Conservation (phyloP, 2,329 filamentous ascomycete genomes). For the Ilyonectria robusta region DNA sequence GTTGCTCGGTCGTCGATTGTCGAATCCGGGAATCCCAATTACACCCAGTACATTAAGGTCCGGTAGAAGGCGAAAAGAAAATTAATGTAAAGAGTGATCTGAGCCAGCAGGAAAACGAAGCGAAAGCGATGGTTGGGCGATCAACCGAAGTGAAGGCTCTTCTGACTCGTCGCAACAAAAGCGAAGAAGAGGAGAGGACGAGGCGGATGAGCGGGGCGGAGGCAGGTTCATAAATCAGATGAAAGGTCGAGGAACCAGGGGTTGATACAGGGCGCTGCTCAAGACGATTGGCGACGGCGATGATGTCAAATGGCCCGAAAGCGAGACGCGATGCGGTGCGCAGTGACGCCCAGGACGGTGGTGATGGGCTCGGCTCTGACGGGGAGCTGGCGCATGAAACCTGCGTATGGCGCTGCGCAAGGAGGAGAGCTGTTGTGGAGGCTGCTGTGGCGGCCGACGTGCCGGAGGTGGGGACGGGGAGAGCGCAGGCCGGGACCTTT, state of each 20-base stretch:
- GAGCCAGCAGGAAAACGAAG: conserved; percentile 68
- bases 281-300: conserved; percentile 1
- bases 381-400: conserved; percentile 28
- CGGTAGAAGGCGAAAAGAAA: conserved; percentile 33
- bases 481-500: conserved; percentile 36
- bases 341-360: conserved; percentile 22
- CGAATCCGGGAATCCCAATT: conserved; percentile 16
- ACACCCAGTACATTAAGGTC: conserved; percentile 20
- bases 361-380: conserved; percentile 21
- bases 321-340: conserved; percentile 18
- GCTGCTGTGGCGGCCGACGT: conserved; percentile 18
- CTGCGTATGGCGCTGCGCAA: conserved; percentile 1
- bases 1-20: background rate
- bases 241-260: background rate
- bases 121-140: conserved; percentile 41
- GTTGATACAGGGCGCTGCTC: background rate
- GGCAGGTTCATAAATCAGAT: conserved; percentile 42
- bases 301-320: conserved; percentile 4
- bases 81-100: conserved; percentile 62
- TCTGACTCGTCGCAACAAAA: conserved; percentile 40
- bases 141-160: conserved; percentile 28
- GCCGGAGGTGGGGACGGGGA: conserved; percentile 35
- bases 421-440: background rate
- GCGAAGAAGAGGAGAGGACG: conserved; percentile 38
- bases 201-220: conserved; percentile 29